These are phyloP conservation scores for Lathyrus sativus DNA, from an alignment of 306 rosid genomes.

Conservation along the genomic window DNA sequence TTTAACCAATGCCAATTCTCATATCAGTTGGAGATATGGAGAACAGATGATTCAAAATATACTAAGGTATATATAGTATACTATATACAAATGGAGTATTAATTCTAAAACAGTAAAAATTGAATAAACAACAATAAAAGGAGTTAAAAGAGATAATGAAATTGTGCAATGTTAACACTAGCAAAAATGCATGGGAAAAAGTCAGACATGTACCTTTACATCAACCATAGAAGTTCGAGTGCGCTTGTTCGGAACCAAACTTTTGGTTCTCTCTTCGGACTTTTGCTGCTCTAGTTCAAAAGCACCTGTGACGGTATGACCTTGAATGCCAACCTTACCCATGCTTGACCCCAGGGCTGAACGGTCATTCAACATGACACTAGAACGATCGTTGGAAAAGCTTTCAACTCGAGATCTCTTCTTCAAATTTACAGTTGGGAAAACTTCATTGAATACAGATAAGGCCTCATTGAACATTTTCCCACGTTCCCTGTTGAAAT, in stretches of 20 bases:
- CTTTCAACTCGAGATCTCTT: slow-evolving; percentile 93
- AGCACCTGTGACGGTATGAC: slow-evolving; percentile 64
- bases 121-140: slow-evolving; percentile 26
- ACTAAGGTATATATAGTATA: slow-evolving; percentile 20
- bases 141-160: slow-evolving; percentile 16
- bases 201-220: slow-evolving; percentile 61
- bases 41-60: slow-evolving; percentile 34
- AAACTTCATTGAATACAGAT: slow-evolving; percentile 72
- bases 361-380: slow-evolving; percentile 67
- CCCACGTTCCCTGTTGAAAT: slow-evolving; percentile 71
- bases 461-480: slow-evolving; percentile 80
- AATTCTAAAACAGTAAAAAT: slow-evolving; percentile 31
- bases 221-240: slow-evolving; percentile 92
- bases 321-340: slow-evolving; percentile 80
- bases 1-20: slow-evolving; percentile 34
- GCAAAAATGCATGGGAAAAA: slow-evolving; percentile 27
- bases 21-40: slow-evolving; percentile 34
- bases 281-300: slow-evolving; percentile 92
- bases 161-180: slow-evolving; percentile 7
- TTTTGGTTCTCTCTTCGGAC: slow-evolving; percentile 77
- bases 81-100: slow-evolving; percentile 20
- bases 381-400: slow-evolving; percentile 68
- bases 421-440: slow-evolving; percentile 79
- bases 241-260: slow-evolving; percentile 81
- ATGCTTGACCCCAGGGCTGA: slow-evolving; percentile 65